These are phyloP conservation scores for Rhodotorula glutinis DNA, from an alignment of 1,284 basidiomycete genomes.

Conservation along the genomic window DNA sequence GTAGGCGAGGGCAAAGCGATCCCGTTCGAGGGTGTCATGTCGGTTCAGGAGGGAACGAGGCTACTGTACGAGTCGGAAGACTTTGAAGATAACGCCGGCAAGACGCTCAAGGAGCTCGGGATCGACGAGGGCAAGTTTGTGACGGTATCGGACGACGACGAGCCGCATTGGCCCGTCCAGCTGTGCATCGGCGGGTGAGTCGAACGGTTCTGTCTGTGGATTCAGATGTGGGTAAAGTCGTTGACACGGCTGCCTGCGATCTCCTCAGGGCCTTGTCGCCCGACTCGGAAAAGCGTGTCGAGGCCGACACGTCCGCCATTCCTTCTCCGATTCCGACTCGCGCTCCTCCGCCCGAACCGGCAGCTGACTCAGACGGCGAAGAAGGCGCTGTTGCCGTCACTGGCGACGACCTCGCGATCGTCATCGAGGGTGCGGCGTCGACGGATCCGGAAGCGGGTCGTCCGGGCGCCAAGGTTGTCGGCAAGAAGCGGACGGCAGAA, in stretches of 20 bases:
- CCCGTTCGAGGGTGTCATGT: conserved; percentile 60
- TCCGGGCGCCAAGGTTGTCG: conserved; percentile 1
- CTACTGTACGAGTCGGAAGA: conserved; percentile 78
- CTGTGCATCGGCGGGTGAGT: conserved; percentile 50
- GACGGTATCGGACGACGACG: conserved; percentile 82
- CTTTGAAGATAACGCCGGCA: conserved; percentile 76
- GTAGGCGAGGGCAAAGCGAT: conserved; percentile 44
- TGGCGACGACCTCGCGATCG: conserved; percentile 7
- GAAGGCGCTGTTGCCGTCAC: neutral
- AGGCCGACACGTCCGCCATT: conserved; percentile 5
- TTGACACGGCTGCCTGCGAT: neutral
- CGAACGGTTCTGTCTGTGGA: neutral
- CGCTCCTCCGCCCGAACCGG: conserved; percentile 12
- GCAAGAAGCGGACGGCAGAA: conserved; percentile 25
- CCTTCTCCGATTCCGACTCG: conserved; percentile 29
- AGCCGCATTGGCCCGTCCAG: conserved; percentile 70
- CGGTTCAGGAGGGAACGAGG: conserved; percentile 77
- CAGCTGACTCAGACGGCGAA: neutral
- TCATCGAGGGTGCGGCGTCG: conserved; percentile 5
- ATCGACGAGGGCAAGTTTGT: conserved; percentile 75
- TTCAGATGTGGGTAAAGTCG: too few species aligned
- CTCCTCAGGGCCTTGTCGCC: conserved; percentile 12
- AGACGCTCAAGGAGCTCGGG: conserved; percentile 68
- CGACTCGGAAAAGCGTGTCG: conserved; percentile 4
- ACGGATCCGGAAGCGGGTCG: neutral